Base-by-base conservation (phyloP, 352 stramenopile species). In the Phytophthora fragariae region DNA sequence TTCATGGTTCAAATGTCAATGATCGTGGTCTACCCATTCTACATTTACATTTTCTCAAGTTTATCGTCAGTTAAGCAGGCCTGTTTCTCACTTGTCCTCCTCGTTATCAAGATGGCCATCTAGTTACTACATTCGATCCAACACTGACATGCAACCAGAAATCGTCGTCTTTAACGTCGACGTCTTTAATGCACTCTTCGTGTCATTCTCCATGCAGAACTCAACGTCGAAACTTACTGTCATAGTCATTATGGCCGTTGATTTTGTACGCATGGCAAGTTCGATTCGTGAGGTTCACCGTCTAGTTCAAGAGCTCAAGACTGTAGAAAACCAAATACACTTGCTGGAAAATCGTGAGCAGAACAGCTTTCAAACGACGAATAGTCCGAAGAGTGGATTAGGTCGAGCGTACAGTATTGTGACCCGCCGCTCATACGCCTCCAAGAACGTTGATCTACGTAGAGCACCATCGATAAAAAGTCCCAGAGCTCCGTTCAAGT, bases 141-240 rank as follows among this genome's bases (percentile, higher is more conserved):
- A 77, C 8, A 57, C 60, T 0, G 75, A 77, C n/a, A 39, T 75
- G 52, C 62, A 75, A 24, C 72, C 72, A 19, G 72, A 76, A 52
- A 59, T 77, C 21, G 65, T 85, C 33, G 68, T 83, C 35, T 80
- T 83, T 64, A 81, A 73, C 39, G 55, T 82, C 33, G 64, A 82
- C 17, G 63, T 79, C 41, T 82, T 81, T 58, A 77, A n/a, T n/a
- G n/a, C n/a, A n/a, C 67, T 83, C 17, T 83, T 78, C 44, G 69
- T 80, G 5, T 60, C 70, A 1, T 82, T 65, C 46, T 80, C 73
- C 59, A 73, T 85, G 69, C 78, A 85, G 44, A 79, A 71, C 49
- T 61, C 77, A 0, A 72, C 61, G 1, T 81, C 76, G 35, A 57
- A 75, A 15, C 50, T 67, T 19, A 83, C 66, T 3, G 73, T 68